phyloP scores from a whole-genome alignment of 164 flowering plant genomes.

The Paratinospora sagittata region DNA sequence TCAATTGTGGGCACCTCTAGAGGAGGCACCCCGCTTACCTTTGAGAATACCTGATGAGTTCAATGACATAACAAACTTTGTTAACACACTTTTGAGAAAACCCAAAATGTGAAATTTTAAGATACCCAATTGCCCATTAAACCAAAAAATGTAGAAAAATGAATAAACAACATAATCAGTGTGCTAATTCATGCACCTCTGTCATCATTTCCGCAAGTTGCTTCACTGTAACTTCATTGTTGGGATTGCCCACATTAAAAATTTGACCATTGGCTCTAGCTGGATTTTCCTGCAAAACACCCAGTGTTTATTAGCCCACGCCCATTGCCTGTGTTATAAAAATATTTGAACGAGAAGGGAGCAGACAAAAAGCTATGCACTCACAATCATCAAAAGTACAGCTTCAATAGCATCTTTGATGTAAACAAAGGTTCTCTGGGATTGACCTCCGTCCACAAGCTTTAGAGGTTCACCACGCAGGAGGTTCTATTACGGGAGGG shows the following conservation, averaged over 20 bases:
- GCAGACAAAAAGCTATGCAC: background rate
- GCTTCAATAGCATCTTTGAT: slow-evolving; percentile 67
- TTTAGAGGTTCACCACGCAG: slow-evolving; percentile 49
- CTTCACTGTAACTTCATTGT: slow-evolving; percentile 87
- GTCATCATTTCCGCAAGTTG: slow-evolving; percentile 95
- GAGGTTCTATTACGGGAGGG: slow-evolving; percentile 39
- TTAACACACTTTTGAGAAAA: background rate
- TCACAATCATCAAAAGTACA: slow-evolving; percentile 52
- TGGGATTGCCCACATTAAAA: slow-evolving; percentile 85
- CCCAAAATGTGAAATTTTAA: background rate
- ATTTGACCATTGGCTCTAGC: slow-evolving; percentile 79
- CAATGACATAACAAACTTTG: too few relatives aligned
- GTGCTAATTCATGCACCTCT: slow-evolving; percentile 34
- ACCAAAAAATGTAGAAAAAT: background rate
- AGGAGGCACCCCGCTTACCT: slow-evolving; percentile 76
- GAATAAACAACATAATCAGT: too few relatives aligned
- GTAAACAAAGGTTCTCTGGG: slow-evolving; percentile 53
- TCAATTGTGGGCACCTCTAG: slow-evolving; percentile 73
- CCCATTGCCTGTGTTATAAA: background rate
- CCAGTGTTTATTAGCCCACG: background rate
- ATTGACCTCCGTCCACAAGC: slow-evolving; percentile 60
- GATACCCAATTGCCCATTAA: too few relatives aligned
- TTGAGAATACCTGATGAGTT: slow-evolving; percentile 60
- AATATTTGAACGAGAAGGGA: background rate
- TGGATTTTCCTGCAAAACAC: slow-evolving; percentile 63